phyloP scores from a whole-genome alignment of 2,329 filamentous ascomycete species.

The Coniochaeta hoffmannii region DNA sequence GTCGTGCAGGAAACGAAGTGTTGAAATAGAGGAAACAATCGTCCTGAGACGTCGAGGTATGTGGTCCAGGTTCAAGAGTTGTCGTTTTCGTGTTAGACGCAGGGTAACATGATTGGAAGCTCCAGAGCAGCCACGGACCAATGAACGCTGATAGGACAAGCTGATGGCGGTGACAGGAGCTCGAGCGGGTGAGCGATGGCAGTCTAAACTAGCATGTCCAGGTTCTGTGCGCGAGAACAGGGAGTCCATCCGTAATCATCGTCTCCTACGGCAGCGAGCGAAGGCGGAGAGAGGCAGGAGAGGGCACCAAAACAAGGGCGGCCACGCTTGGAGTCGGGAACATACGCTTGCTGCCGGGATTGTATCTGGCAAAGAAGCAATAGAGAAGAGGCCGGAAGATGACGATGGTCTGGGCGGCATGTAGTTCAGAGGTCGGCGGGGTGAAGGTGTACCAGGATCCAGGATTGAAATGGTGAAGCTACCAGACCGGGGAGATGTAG shows the following conservation, averaged over 20 bases:
- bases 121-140: slow-evolving; percentile 28
- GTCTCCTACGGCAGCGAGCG: slow-evolving; percentile 23
- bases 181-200: slow-evolving; percentile 27
- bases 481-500: slow-evolving; percentile 6
- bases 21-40: slow-evolving; percentile 20
- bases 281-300: slow-evolving; percentile 5
- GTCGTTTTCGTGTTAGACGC: slow-evolving; percentile 31
- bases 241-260: slow-evolving; percentile 29
- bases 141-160: slow-evolving; percentile 26
- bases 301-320: slow-evolving; percentile 10
- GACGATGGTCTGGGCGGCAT: slow-evolving; percentile 10
- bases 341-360: slow-evolving; percentile 11
- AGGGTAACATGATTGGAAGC: slow-evolving; percentile 38
- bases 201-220: slow-evolving; percentile 29
- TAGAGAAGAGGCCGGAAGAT: slow-evolving; percentile 8
- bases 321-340: slow-evolving; percentile 11
- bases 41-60: not conserved
- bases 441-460: slow-evolving; percentile 11
- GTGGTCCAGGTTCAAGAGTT: slow-evolving; percentile 23
- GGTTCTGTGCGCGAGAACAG: slow-evolving; percentile 25
- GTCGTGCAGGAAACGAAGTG: slow-evolving; percentile 9
- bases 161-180: slow-evolving; percentile 20
- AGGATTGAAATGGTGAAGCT: slow-evolving; percentile 7
- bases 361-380: slow-evolving; percentile 6
- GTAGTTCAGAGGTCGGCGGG: slow-evolving; percentile 11